Base-by-base conservation (phyloP, 768 basidiomycete species). In the Tricholoma sp. region DNA sequence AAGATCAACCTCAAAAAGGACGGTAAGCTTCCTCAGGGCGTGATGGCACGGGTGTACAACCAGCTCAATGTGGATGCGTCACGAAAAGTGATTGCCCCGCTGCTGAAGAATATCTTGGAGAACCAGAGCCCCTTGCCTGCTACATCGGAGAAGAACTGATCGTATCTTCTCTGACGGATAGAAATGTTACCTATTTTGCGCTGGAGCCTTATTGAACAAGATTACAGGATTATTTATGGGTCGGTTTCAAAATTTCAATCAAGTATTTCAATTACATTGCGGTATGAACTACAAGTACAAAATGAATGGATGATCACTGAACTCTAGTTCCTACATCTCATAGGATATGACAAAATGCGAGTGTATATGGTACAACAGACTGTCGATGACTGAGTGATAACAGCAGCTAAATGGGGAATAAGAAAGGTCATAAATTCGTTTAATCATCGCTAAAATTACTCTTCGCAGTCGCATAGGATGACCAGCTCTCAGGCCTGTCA, bases 81-180 rank as follows among this genome's bases (percentile, higher is more conserved):
- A 12, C 75, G 88, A 55, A 91, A 91, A 64, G 76, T 72, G 36
- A 80, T 81, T 12, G 88, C 88, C 8, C 90, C 90, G 1, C 61
- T 88, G 11, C 67, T 91, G 55, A 84, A 83, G 65, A 67, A 55
- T 6, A 79, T 89, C 50, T 62, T 92, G 59, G 86, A 88, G 53
- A 29, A 8, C 13, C 47, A 1, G 15, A n/a, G 13, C 29, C 10
- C 45, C 45, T 5, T 8, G 12, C 47, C 47, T 32, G 24, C 8
- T 17, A 32, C 31, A 49, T 32, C 29, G 20, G 47, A 49, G n/a
- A 17, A 49, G 31, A 32, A 49, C 9, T 49, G 31, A 32, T 32
- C 9, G 13, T 15, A 31, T 32, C 31, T 48, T 48, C 29, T 10
- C 13, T 45, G 17, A 11, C 12, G 11, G 11, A 3, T 42, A 18